Base-by-base conservation (phyloP, 768 basidiomycete species). In the Agaricus bisporus region DNA sequence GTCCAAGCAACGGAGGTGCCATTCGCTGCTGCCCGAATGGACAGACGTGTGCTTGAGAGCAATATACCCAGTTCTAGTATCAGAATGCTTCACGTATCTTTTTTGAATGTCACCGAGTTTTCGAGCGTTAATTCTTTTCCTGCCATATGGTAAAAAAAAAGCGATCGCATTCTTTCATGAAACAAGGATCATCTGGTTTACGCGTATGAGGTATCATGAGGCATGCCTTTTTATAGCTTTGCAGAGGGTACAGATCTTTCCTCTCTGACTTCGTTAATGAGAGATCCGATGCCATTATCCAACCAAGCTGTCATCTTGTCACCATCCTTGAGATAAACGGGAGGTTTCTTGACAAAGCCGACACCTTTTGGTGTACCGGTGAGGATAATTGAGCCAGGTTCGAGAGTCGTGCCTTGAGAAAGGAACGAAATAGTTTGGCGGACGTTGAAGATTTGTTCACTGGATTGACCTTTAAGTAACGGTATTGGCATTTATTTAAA, bases 331-430 rank as follows among this genome's bases (percentile, higher is more conserved):
- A 94, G 73, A 59, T 79, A 86, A 22, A 85, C 43, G 1, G 83
- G 76, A 1, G 90, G 89, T 45, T 82, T 81, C 67, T 78, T 81
- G 37, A 81, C 83, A 59, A 85, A 91, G 2, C 91, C 91, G 12
- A 91, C 88, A 20, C 89, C 91, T 53, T 85, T 83, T 1, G 88
- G 89, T 35, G 87, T 88, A 5, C 86, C 86, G 1, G 91, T 94
- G 59, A 92, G 76, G 60, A 93, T 92, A 61, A 92, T 73, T 0
- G 87, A 82, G 0, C 91, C 91, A 0, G 88, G 85, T 59, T 81
- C 81, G 17, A 94, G 80, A 0, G 91, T 92, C 5, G 90, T 92
- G 3, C 82, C 88, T 63, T 91, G 88, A 0, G 88, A 91, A 42
- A 94, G 81, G 73, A 83, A 88, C 0, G 90, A 73, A 41, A 94